phyloP scores from a whole-genome alignment of 768 basidiomycete genomes.

The Pholiota conissans region DNA sequence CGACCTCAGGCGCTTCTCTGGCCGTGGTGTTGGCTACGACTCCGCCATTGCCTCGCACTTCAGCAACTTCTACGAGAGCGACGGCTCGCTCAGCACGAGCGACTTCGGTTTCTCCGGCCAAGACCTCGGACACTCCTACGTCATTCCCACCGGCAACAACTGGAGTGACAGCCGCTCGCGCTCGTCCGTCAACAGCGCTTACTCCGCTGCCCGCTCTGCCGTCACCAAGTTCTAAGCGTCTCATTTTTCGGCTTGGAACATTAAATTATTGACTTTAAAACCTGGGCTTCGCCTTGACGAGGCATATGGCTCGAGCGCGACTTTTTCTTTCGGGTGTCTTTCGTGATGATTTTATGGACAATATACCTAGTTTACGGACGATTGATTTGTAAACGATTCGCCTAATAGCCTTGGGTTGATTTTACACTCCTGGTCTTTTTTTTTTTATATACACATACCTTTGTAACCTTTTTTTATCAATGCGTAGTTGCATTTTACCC shows the following conservation, averaged over 20 bases:
- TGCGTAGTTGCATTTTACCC: slow-evolving; percentile 5
- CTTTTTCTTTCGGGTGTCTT: background rate
- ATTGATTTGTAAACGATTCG: slow-evolving; percentile 18
- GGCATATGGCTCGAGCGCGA: background rate
- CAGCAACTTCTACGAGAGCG: slow-evolving; percentile 30
- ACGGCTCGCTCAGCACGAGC: slow-evolving; percentile 36
- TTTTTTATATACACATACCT: slow-evolving; percentile 5
- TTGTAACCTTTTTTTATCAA: slow-evolving; percentile 8
- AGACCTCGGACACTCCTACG: slow-evolving; percentile 37
- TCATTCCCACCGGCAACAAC: slow-evolving; percentile 38
- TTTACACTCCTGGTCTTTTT: slow-evolving; percentile 20
- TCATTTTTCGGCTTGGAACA: background rate
- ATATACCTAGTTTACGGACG: slow-evolving; percentile 21
- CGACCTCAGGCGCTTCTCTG: slow-evolving; percentile 40
- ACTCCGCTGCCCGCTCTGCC: slow-evolving; percentile 29
- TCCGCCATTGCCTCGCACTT: slow-evolving; percentile 34
- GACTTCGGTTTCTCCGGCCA: slow-evolving; percentile 41
- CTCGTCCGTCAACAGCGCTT: slow-evolving; percentile 33
- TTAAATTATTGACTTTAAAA: slow-evolving; percentile 9
- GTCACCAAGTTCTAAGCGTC: slow-evolving; percentile 18
- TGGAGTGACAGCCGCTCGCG: slow-evolving; percentile 33
- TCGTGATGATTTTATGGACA: slow-evolving; percentile 16
- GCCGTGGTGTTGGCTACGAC: slow-evolving; percentile 40
- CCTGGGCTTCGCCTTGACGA: slow-evolving; percentile 6
- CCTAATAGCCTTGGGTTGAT: slow-evolving; percentile 20